Conservation (phyloP, 2,329 filamentous ascomycete genomes). For the Juglanconis juglandina region DNA sequence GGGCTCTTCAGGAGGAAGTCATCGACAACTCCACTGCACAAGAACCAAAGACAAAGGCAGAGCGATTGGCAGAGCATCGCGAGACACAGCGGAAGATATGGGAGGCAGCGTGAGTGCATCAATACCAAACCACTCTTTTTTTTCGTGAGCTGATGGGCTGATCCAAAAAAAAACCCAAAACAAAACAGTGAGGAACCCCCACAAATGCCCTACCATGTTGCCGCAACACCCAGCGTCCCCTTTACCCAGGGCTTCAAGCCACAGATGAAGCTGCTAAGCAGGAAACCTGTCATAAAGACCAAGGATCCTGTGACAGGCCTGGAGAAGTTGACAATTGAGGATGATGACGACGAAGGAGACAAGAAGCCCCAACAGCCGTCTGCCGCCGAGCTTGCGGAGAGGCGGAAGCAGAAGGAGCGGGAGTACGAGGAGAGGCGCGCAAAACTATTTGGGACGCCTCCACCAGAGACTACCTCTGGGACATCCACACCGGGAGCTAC, state of each 20-base stretch:
- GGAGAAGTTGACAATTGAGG: constrained; percentile 41
- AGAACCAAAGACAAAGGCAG: constrained; percentile 62
- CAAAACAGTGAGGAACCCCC: constrained; percentile 66
- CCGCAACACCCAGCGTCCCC: constrained; percentile 50
- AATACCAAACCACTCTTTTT: not conserved
- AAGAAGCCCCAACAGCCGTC: constrained; percentile 51
- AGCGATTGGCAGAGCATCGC: constrained; percentile 74
- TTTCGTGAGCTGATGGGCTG: not conserved
- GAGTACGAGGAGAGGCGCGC: constrained; percentile 87
- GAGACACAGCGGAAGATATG: constrained; percentile 84
- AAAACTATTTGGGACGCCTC: constrained; percentile 71
- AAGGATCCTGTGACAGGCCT: constrained; percentile 52
- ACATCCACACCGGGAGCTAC: constrained; percentile 60
- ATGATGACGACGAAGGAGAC: constrained; percentile 63
- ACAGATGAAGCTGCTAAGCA: constrained; percentile 77
- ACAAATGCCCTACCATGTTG: constrained; percentile 71
- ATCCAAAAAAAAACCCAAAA: constrained; percentile 10
- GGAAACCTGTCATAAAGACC: constrained; percentile 66
- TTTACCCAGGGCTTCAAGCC: constrained; percentile 71
- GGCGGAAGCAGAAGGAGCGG: constrained; percentile 77
- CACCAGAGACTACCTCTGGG: constrained; percentile 38
- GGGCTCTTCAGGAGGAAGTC: constrained; percentile 36
- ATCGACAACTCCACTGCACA: constrained; percentile 31
- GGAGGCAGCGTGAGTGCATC: constrained; percentile 73
- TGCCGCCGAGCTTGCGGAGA: constrained; percentile 70